Evolutionary conservation across 176 grass and related monocot species (phyloP), one percentile per base, ranked within the genome.

Genomic region (Paspalum vaginatum): DNA sequence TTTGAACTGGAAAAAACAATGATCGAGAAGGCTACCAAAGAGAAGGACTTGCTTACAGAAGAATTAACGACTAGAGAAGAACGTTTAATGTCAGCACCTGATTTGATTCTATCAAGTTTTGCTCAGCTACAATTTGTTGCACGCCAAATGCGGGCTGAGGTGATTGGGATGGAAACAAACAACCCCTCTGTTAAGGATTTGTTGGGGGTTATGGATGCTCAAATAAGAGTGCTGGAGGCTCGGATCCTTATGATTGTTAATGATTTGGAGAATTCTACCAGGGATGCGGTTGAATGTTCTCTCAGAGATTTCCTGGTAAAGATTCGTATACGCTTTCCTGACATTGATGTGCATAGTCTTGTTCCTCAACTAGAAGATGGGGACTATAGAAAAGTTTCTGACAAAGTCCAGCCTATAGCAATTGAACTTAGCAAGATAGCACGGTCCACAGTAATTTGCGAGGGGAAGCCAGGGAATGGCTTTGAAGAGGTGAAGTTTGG

Each of bases 401-500:
- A 48, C 13, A 10, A 48, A 48, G 9, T 48, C 11, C 46, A 48
- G 10, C 46, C 46, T 12, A 48, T 48, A 48, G 46, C 46, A 11
- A 12, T 48, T 48, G 46, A 48, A 48, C 46, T 48, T 48, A 48
- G 46, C 46, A 48, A 48, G 46, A 11, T 11, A 48, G 11, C 11
- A 9, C 9, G 46, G 11, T 48, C 11, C 15, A 54, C 46, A 42
- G 88, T 83, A 50, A 88, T 78, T 74, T 49, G 61, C 26, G 83
- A 85, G 13, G 54, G 63, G 32, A 26, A 58, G 61, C 47, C 46
- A 65, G 78, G 38, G 68, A 77, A 48, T 48, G 55, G 64, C 18
- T 8, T 43, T 44, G 75, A 81, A 65, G 75, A 85, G 68, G 46
- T 37, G 60, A 89, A 89, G 46, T 43, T 71, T 11, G 55, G 42